Base-by-base conservation (phyloP, 441 rosid species). In the Brassica balearica region DNA sequence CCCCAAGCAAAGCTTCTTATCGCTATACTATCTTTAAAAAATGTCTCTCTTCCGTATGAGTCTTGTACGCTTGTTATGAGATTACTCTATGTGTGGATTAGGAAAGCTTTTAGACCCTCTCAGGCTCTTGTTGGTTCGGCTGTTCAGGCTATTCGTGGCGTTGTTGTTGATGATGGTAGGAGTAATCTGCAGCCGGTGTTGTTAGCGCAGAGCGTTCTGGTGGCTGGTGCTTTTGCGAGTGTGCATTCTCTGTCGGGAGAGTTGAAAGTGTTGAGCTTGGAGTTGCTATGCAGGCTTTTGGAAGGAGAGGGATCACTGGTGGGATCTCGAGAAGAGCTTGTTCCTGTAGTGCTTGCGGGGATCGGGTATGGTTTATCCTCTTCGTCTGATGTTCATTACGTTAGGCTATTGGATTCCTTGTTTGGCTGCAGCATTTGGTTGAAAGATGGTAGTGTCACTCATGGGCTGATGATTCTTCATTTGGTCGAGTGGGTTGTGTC, bases 1-100 rank as follows among this genome's bases (percentile, higher is more conserved):
- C 96, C 97, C 3, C 99, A 93, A 80, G 96, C 97, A 59, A 95
- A 88, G 86, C 93, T 95, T 72, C 86, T 93, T 29, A 62, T 88
- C 51, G 91, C 98, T 55, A 71, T 92, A 78, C 82, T 93, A 29
- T 88, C 88, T 11, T 85, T 89, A 34, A 82, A 11, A 72, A 81
- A 81, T 36, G 81, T 81, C 4, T 69, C 78, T 70, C 84, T 91
- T 79, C 86, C 87, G 43, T 69, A 69, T 5, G 93, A 93, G 78
- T 82, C 95, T 10, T 80, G 81, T 74, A 88, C 94, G 60, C 85
- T 86, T 74, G 84, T 88, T 72, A 82, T 91, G 29, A 85, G 91
- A 77, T 88, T 91, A 25, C 91, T 95, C 73, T 95, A 95, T 80
- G 76, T 92, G 75, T 92, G 99, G 99, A 86, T 90, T 68, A 87